A percentile compares a stretch with the other conserved stretches of the same genome.
Conservation (phyloP, 768 basidiomycete genomes). For the Amanita jacksonii region DNA sequence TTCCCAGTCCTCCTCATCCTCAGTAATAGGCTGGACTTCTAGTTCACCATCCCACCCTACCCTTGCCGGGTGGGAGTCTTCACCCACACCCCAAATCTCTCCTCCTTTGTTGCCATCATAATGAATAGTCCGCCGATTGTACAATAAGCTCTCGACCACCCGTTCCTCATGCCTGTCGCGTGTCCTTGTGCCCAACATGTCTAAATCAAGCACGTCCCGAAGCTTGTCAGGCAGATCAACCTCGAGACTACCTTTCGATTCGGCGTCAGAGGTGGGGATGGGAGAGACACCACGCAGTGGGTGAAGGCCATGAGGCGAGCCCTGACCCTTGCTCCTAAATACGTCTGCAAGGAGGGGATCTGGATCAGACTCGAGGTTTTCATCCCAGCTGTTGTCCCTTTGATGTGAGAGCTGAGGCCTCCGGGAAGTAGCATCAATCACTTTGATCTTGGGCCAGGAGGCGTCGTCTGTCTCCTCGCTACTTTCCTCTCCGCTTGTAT, state of each 20-base stretch:
- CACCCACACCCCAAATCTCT: conserved; percentile 70
- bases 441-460: conserved; percentile 18
- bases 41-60: conserved; percentile 16
- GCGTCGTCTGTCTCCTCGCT: conserved; percentile 20
- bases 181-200: conserved; percentile 31
- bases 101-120: conserved; percentile 61
- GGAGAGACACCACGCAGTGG: conserved; percentile 11
- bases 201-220: conserved; percentile 53
- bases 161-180: conserved; percentile 37
- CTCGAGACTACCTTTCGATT: conserved; percentile 32
- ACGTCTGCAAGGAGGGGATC: conserved; percentile 26
- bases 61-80: conserved; percentile 26
- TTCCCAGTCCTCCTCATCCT: conserved; percentile 65
- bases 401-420: conserved; percentile 12
- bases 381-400: conserved; percentile 18
- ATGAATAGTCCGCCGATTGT: conserved; percentile 42
- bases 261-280: conserved; percentile 8
- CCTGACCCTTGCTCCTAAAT: conserved; percentile 14
- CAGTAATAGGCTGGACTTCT: conserved; percentile 21
- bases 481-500: conserved; percentile 15
- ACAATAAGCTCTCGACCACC: conserved; percentile 51
- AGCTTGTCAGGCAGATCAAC: conserved; percentile 60
- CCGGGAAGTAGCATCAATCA: conserved; percentile 22
- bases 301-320: conserved; percentile 19
- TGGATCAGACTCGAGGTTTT: conserved; percentile 20